Percentiles rank a stretch among this genome's conserved stretches.
Conservation (phyloP, 2,329 filamentous ascomycete species). For the Mariannaea elegans region DNA sequence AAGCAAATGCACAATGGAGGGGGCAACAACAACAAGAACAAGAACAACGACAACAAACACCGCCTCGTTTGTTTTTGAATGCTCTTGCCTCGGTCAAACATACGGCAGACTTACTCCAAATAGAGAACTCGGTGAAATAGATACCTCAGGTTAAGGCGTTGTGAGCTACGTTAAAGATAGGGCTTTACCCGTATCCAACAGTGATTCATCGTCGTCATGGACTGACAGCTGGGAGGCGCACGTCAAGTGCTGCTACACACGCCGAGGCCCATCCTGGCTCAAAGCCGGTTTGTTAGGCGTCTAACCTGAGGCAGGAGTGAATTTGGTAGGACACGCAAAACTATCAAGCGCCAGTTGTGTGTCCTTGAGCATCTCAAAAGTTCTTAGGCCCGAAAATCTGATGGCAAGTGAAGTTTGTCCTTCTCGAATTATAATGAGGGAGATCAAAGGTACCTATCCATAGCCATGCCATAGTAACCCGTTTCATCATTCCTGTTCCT, state of each 20-base stretch:
- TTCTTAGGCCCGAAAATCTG: neutral
- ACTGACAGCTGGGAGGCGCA: neutral
- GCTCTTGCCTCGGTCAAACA: neutral
- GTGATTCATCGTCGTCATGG: conserved; percentile 12
- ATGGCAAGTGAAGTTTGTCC: neutral
- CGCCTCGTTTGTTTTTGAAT: neutral
- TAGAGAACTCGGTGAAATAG: neutral
- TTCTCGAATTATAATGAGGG: neutral
- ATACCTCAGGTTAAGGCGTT: neutral
- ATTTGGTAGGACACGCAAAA: neutral
- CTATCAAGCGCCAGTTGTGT: neutral
- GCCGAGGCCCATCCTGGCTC: neutral
- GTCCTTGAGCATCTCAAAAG: neutral
- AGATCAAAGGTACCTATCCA: neutral
- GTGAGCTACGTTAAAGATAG: neutral
- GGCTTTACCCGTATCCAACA: neutral
- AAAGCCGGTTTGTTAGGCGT: neutral
- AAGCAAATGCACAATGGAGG: too few species aligned
- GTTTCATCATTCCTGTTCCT: neutral
- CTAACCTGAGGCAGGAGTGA: neutral
- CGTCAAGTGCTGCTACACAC: conserved; percentile 16
- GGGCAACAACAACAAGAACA: too few species aligned
- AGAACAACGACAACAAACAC: neutral
- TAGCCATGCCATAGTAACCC: neutral
- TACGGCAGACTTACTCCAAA: neutral